Percentiles rank a stretch among this genome's conserved stretches.
Evolutionary conservation across 2,329 filamentous ascomycete species (phyloP).

Genomic region (Pseudopyricularia cyperi): DNA sequence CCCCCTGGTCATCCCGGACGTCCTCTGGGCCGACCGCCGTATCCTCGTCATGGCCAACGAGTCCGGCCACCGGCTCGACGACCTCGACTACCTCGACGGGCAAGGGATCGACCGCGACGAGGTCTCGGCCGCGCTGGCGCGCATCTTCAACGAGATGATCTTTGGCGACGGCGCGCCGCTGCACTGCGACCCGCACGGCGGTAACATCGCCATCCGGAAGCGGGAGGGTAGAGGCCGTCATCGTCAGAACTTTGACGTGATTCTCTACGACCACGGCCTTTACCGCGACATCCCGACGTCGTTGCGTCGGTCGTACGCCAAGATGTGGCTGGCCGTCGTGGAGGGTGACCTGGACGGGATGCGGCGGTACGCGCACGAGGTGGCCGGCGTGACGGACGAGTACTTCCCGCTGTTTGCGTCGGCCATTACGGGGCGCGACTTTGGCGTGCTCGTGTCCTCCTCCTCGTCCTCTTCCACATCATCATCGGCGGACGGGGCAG

Average conservation of each 20-base stretch:
- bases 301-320: constrained; percentile 77
- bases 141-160: constrained; percentile 99
- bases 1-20: constrained; percentile 80
- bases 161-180: constrained; percentile 80
- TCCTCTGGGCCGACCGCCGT: constrained; percentile 77
- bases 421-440: constrained; percentile 92
- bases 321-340: constrained; percentile 93
- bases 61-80: constrained; percentile 74
- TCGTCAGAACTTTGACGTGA: constrained; percentile 75
- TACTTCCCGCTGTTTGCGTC: constrained; percentile 93
- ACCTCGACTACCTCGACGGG: constrained; percentile 72
- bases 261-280: constrained; percentile 92
- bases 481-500: background rate
- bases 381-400: constrained; percentile 76
- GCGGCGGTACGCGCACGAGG: constrained; percentile 78
- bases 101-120: constrained; percentile 89
- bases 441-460: constrained; percentile 54
- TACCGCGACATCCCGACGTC: constrained; percentile 81
- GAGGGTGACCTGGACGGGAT: constrained; percentile 76
- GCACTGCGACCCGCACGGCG: constrained; percentile 94
- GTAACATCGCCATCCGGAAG: constrained; percentile 85
- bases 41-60: constrained; percentile 95
- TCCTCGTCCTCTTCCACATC: constrained; percentile 20
- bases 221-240: constrained; percentile 5
- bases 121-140: constrained; percentile 78